Conservation (phyloP, 768 basidiomycete genomes). For the Macrolepiota dolichaula region DNA sequence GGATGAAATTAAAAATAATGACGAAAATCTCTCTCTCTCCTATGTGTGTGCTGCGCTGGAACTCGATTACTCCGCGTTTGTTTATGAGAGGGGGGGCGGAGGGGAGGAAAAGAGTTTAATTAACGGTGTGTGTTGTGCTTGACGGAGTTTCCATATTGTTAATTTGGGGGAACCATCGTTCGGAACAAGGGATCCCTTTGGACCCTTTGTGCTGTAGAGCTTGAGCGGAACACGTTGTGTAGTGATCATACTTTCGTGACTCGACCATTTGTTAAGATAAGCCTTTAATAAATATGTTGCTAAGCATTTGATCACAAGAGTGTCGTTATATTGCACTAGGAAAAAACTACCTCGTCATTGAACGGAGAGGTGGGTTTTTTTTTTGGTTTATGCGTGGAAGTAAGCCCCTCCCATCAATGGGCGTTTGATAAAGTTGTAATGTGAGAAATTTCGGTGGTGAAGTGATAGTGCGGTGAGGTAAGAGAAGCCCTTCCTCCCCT, state of each 20-base stretch:
- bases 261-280: neutral
- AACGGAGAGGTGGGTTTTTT: neutral
- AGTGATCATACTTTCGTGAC: too few species aligned
- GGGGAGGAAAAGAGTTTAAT: too few species aligned
- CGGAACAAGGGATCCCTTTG: too few species aligned
- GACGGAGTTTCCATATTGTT: neutral
- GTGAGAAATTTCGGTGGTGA: neutral
- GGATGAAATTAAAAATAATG: neutral
- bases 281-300: neutral
- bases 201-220: too few species aligned
- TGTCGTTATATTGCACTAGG: neutral
- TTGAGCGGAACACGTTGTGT: too few species aligned
- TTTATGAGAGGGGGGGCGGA: too few species aligned
- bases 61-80: neutral
- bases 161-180: too few species aligned
- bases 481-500: neutral
- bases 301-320: neutral
- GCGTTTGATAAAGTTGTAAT: conserved; percentile 7
- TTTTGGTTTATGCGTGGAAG: too few species aligned
- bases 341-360: neutral
- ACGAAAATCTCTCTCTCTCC: neutral
- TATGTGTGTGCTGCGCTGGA: neutral
- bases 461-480: conserved; percentile 6
- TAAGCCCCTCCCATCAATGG: neutral
- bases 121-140: neutral